A percentile compares a stretch with the other conserved stretches of the same genome.
Conservation (phyloP, 352 stramenopile genomes). For the Globisporangium iwayamae region DNA sequence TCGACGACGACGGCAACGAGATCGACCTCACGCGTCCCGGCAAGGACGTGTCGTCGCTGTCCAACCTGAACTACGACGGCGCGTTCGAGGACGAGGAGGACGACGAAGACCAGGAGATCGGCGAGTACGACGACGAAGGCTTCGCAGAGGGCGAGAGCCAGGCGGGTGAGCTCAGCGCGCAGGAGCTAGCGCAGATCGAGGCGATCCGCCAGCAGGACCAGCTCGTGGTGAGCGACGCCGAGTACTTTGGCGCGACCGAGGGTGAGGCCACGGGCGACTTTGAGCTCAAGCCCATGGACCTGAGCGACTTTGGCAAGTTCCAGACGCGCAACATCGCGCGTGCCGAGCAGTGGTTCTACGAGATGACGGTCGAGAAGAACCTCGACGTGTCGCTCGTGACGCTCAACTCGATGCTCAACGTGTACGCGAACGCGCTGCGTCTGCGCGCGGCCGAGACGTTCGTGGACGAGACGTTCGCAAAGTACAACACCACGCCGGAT, state of each 20-base stretch:
- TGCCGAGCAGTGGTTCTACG: conserved; percentile 53
- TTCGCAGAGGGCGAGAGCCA: conserved; percentile 31
- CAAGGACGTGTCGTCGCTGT: conserved; percentile 50
- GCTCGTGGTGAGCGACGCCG: conserved; percentile 21
- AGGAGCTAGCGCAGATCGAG: conserved; percentile 31
- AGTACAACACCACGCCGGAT: conserved; percentile 43
- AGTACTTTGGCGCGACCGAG: conserved; percentile 32
- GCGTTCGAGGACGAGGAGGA: conserved; percentile 53
- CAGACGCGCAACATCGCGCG: conserved; percentile 68
- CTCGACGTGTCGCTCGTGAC: conserved; percentile 44
- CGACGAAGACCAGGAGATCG: conserved; percentile 35
- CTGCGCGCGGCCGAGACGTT: conserved; percentile 53
- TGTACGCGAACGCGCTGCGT: conserved; percentile 76
- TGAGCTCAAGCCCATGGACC: conserved; percentile 49
- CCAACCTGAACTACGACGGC: conserved; percentile 71
- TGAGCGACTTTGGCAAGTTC: conserved; percentile 64
- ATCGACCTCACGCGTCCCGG: conserved; percentile 69
- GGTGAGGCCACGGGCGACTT: conserved; percentile 42
- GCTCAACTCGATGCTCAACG: conserved; percentile 74
- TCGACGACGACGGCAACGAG: conserved; percentile 66
- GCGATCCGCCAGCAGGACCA: conserved; percentile 35
- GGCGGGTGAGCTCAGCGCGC: conserved; percentile 29
- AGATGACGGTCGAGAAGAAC: conserved; percentile 50
- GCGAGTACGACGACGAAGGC: conserved; percentile 35
- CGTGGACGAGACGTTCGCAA: conserved; percentile 37